Percentiles rank a stretch among this genome's conserved stretches.
Conservation (phyloP, 1,284 basidiomycete species). For the Meira miltonrushii region DNA sequence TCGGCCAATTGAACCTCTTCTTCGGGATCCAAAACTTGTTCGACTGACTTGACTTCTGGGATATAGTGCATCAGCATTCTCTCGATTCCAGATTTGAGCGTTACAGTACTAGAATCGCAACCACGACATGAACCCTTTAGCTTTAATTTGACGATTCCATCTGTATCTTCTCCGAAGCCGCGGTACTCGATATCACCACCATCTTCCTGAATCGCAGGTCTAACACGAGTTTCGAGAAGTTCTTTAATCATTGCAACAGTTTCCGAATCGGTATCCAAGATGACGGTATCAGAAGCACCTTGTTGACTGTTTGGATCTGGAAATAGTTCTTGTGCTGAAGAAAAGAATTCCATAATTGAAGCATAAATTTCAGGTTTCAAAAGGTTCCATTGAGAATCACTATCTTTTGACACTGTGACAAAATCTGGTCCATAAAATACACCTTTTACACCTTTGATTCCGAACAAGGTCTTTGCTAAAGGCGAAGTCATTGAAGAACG, state of each 20-base stretch:
- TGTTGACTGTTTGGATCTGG: slow-evolving; percentile 58
- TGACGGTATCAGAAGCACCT: slow-evolving; percentile 88
- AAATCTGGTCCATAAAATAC: slow-evolving; percentile 98
- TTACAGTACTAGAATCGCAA: slow-evolving; percentile 86
- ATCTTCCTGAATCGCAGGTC: slow-evolving; percentile 94
- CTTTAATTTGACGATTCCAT: slow-evolving; percentile 66
- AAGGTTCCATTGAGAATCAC: slow-evolving; percentile 77
- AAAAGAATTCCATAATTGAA: slow-evolving; percentile 96
- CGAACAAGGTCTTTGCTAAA: slow-evolving; percentile 85
- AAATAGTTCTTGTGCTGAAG: slow-evolving; percentile 79
- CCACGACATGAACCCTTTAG: slow-evolving; percentile 95
- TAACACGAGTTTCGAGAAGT: slow-evolving; percentile 83
- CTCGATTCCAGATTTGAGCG: slow-evolving; percentile 67
- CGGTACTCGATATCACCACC: slow-evolving; percentile 83
- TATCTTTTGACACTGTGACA: slow-evolving; percentile 89
- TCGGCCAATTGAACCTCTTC: slow-evolving; percentile 82
- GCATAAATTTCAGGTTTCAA: slow-evolving; percentile 98
- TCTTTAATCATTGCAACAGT: slow-evolving; percentile 99
- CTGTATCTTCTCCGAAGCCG: slow-evolving; percentile 62
- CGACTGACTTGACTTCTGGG: slow-evolving; percentile 92
- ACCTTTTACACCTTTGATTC: slow-evolving; percentile 78
- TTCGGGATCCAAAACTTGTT: slow-evolving; percentile 90
- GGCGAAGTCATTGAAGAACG: slow-evolving; percentile 63
- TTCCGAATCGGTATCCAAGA: slow-evolving; percentile 92
- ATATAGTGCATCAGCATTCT: slow-evolving; percentile 99